Conservation (phyloP, 2,329 filamentous ascomycete genomes). For the Thermothelomyces thermophilus region DNA sequence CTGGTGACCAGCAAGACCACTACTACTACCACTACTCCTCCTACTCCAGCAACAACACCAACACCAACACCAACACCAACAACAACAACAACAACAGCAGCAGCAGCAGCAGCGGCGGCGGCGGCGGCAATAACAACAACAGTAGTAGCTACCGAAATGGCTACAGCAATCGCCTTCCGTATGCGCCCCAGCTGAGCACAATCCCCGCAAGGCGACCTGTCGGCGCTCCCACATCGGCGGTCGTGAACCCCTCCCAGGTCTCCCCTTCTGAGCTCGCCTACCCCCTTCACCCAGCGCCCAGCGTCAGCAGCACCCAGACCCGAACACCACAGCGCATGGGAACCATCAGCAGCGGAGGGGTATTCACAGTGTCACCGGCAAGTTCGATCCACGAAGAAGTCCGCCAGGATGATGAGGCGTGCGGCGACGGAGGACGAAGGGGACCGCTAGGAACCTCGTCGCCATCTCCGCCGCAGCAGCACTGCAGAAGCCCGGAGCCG, state of each 20-base stretch:
- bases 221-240: neutral
- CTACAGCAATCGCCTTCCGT: neutral
- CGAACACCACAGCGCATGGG: conserved; percentile 14
- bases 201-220: neutral
- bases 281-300: neutral
- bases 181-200: neutral
- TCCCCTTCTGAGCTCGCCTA: conserved; percentile 1
- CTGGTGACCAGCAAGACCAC: conserved; percentile 5
- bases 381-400: conserved; percentile 20
- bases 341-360: conserved; percentile 13
- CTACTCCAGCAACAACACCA: too few species aligned
- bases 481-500: neutral
- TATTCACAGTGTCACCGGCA: conserved; percentile 20
- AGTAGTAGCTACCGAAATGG: neutral
- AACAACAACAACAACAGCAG: too few species aligned
- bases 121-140: neutral
- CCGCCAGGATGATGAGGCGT: conserved; percentile 6
- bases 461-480: conserved; percentile 9
- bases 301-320: neutral
- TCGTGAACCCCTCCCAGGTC: neutral
- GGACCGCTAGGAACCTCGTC: neutral
- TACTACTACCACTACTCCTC: too few species aligned
- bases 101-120: too few species aligned
- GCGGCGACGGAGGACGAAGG: neutral
- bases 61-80: too few species aligned